Conservation (phyloP, 768 basidiomycete species). For the Trametes elegans region DNA sequence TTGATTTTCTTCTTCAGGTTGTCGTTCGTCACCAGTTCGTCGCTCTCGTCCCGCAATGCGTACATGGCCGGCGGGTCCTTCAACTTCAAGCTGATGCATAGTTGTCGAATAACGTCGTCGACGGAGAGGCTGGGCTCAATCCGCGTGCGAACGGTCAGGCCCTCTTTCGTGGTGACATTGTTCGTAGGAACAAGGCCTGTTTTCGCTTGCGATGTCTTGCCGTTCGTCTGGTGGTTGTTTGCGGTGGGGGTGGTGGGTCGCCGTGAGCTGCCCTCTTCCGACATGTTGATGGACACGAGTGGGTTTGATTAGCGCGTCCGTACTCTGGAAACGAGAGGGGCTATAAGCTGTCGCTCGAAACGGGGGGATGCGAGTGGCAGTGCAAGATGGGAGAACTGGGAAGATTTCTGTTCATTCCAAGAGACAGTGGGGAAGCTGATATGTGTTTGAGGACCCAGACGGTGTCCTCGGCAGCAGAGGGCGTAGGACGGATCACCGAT, state of each 20-base stretch:
- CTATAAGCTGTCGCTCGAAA: slow-evolving; percentile 6
- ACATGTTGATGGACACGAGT: slow-evolving; percentile 15
- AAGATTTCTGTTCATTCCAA: slow-evolving; percentile 3
- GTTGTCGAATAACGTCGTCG: slow-evolving; percentile 80
- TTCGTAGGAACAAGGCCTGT: slow-evolving; percentile 73
- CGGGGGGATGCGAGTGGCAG: neutral
- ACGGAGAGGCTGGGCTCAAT: slow-evolving; percentile 84
- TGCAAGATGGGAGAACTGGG: slow-evolving; percentile 1
- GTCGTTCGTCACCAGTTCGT: slow-evolving; percentile 84
- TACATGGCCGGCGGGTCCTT: slow-evolving; percentile 70
- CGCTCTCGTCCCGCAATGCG: slow-evolving; percentile 78
- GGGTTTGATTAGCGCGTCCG: slow-evolving; percentile 1
- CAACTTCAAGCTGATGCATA: slow-evolving; percentile 79
- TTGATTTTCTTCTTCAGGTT: slow-evolving; percentile 82
- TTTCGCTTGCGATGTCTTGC: slow-evolving; percentile 14
- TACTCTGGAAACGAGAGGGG: neutral
- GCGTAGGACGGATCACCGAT: too few relatives aligned
- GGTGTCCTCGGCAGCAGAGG: neutral
- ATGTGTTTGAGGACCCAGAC: neutral
- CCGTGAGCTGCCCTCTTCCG: slow-evolving; percentile 10
- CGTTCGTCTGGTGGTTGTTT: slow-evolving; percentile 14
- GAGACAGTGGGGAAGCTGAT: slow-evolving; percentile 1
- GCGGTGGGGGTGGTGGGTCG: slow-evolving; percentile 3
- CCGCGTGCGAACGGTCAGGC: slow-evolving; percentile 72
- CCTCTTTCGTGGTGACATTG: slow-evolving; percentile 75